A percentile compares a stretch with the other conserved stretches of the same genome.
These are phyloP conservation scores for Colletotrichum eleusines DNA, from an alignment of 2,329 filamentous ascomycete species.

Conservation along the genomic window DNA sequence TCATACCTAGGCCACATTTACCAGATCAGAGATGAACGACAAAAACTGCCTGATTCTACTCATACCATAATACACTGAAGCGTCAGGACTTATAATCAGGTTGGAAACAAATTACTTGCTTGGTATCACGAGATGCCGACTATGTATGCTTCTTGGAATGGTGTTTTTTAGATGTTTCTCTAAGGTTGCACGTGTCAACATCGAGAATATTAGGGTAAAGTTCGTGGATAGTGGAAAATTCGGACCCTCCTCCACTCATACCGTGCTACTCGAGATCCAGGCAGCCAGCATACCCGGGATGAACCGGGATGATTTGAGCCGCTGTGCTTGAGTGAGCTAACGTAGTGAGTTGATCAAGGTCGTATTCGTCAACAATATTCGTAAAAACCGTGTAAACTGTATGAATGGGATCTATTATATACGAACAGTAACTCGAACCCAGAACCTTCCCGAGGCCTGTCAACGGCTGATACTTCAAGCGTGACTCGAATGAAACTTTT, in stretches of 20 bases:
- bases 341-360: background rate
- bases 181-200: rapidly evolving
- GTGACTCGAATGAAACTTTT: background rate
- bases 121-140: background rate
- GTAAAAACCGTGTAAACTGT: background rate
- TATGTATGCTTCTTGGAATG: background rate
- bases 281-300: background rate
- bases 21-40: background rate
- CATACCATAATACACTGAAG: background rate
- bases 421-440: background rate
- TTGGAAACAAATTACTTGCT: background rate
- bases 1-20: background rate
- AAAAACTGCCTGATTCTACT: too few species aligned
- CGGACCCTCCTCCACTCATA: too few species aligned
- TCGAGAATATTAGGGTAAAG: background rate
- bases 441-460: background rate
- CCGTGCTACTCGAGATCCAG: background rate
- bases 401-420: background rate
- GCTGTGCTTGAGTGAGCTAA: background rate
- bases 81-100: background rate
- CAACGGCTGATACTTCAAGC: background rate
- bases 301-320: too few species aligned
- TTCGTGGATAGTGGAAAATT: too few species aligned
- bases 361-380: too few species aligned
- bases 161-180: too few species aligned